Evolutionary conservation across 768 basidiomycete genomes (phyloP), one percentile per base, ranked within the genome.

Genomic region (Sarcomyxa edulis): DNA sequence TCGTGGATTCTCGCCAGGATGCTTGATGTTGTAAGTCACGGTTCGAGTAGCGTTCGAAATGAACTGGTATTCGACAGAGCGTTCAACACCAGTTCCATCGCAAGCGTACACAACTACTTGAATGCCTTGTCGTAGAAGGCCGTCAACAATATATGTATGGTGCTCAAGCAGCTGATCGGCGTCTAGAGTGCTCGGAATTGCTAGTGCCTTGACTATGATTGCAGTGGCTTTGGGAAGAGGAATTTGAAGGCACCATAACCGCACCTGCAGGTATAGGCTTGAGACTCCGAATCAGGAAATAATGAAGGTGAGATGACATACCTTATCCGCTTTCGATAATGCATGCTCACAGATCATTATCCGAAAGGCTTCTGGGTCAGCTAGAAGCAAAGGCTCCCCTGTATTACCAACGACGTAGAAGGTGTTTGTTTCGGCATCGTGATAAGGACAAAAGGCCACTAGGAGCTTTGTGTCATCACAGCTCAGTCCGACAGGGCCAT

Each of bases 61-160:
- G 8, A 63, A 38, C 1, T 46, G 28, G 1, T 42, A 26, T 39
- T 61, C 55, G 14, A 58, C 46, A 0, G 42, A 23, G 4, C 64
- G 53, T 35, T 66, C 62, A 1, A 52, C 43, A 16, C 51, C 52
- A 0, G 58, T 59, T 0, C 66, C 66, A 52, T 68, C 61, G 24
- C 47, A 54, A 3, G 61, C 56, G 34, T 60, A 59, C 0, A 64
- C 63, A 4, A 59, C 37, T 2, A 65, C 49, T 7, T 40, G 14
- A n/a, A 68, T 40, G 0, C 39, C 32, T 1, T 37, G 37, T 7
- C 40, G 32, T 6, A 58, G 15, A 4, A 65, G 52, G 2, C 56
- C 56, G n/a, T 49, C 16, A 8, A 60, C 7, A 11, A 65, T 44
- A 7, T 43, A 6, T 10, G 31, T 4, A 7, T 43, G 43, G 27